These are phyloP conservation scores for Chlamydomonas incerta DNA, from an alignment of 139 green algal genomes.

Conservation along the genomic window DNA sequence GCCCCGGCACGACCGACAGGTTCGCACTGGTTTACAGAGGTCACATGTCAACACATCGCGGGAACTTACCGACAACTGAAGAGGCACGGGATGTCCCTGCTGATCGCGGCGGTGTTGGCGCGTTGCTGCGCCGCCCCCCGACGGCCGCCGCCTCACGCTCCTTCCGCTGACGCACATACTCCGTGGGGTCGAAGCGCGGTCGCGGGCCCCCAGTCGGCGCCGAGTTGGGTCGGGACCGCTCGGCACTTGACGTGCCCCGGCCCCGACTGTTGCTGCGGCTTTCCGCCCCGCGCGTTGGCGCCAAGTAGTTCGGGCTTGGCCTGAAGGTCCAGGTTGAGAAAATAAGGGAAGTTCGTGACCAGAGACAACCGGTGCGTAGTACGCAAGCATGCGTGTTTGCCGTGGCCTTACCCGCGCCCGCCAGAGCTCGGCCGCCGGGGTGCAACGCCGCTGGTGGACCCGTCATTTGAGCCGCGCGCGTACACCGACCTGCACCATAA, in stretches of 20 bases:
- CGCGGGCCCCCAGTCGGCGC: conserved; percentile 26
- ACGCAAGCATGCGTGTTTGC: neutral
- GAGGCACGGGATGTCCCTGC: conserved; percentile 33
- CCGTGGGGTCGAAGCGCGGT: conserved; percentile 81
- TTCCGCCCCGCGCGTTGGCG: neutral
- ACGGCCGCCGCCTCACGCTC: conserved; percentile 11
- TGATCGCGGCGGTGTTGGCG: conserved; percentile 38
- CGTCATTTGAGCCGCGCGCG: neutral
- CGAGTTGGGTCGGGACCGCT: conserved; percentile 43
- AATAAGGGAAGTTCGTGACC: no score
- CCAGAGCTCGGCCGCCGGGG: neutral
- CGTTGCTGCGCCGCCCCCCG: conserved; percentile 19
- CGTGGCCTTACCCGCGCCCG: neutral
- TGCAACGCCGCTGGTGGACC: neutral
- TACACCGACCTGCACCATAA: conserved; percentile 3
- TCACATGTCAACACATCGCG: no score
- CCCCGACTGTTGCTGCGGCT: conserved; percentile 31
- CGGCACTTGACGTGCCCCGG: conserved; percentile 32
- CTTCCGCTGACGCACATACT: conserved; percentile 70
- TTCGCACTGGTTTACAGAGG: no score
- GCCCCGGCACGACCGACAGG: no score
- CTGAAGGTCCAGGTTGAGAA: no score
- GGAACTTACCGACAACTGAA: conserved; percentile 6
- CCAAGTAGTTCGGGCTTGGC: conserved; percentile 9
- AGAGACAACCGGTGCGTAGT: no score